These are phyloP conservation scores for Lodderomyces parapsilosis DNA, from an alignment of 1,139 yeast genomes.

Conservation along the genomic window DNA sequence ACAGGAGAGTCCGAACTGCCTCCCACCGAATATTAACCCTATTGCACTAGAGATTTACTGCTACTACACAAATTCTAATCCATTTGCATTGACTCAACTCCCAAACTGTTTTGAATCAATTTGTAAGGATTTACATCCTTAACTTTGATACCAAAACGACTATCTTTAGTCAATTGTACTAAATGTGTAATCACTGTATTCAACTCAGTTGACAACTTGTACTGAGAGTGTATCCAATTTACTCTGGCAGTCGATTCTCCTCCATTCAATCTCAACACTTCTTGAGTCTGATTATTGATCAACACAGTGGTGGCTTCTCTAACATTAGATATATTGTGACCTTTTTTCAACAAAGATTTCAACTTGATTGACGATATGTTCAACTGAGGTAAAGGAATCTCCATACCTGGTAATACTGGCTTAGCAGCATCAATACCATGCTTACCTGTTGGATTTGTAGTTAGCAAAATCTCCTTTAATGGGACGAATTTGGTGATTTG, in stretches of 20 bases:
- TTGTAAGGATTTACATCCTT: conserved; percentile 61
- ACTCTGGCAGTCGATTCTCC: conserved; percentile 67
- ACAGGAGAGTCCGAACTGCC: no score
- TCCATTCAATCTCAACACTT: conserved; percentile 77
- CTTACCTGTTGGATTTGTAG: conserved; percentile 63
- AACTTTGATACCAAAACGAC: conserved; percentile 63
- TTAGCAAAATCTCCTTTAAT: conserved; percentile 57
- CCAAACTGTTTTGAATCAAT: conserved; percentile 19
- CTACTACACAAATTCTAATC: conserved; percentile 21
- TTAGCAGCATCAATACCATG: conserved; percentile 65
- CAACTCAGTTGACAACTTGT: conserved; percentile 48
- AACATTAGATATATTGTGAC: conserved; percentile 56
- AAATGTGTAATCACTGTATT: conserved; percentile 53
- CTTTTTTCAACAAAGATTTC: conserved; percentile 57
- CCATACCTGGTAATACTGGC: conserved; percentile 70
- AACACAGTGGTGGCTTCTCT: conserved; percentile 75
- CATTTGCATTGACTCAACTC: conserved; percentile 36
- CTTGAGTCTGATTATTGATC: conserved; percentile 32
- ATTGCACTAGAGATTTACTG: no score
- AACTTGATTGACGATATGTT: conserved; percentile 66
- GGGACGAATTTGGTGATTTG: conserved; percentile 72
- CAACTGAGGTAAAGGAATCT: conserved; percentile 68
- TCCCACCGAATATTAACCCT: no score
- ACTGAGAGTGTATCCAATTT: conserved; percentile 83
- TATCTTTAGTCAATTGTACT: conserved; percentile 58